A percentile compares a stretch with the other conserved stretches of the same genome.
phyloP scores from a whole-genome alignment of 768 basidiomycete species.

The Calocera viscosa region DNA sequence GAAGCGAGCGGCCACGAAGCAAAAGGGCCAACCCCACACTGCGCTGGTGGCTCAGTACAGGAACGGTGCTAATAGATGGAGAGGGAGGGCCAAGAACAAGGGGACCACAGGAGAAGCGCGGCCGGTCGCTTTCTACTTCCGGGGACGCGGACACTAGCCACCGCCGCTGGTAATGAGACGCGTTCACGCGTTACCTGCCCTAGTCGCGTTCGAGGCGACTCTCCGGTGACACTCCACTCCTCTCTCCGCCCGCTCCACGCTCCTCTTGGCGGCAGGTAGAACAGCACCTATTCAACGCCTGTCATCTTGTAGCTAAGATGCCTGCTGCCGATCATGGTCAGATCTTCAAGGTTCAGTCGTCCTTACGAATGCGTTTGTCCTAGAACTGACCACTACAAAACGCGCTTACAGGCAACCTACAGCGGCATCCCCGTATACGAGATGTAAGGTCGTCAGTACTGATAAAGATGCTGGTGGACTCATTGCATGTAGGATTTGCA shows the following conservation, averaged over 20 bases:
- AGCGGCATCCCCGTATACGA: constrained; percentile 89
- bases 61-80: too few species aligned
- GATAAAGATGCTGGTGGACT: constrained; percentile 18
- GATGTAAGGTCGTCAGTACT: constrained; percentile 44
- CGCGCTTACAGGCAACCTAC: constrained; percentile 58
- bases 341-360: constrained; percentile 1
- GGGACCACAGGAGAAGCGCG: too few species aligned
- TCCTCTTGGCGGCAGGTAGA: too few species aligned
- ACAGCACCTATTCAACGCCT: too few species aligned
- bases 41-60: too few species aligned
- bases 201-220: not conserved
- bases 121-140: too few species aligned
- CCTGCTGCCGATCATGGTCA: not conserved
- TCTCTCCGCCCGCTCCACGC: not conserved
- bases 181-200: not conserved
- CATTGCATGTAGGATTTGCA: constrained; percentile 62
- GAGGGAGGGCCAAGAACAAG: too few species aligned
- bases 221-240: too few species aligned
- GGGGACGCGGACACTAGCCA: too few species aligned
- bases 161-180: too few species aligned
- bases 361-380: not conserved
- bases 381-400: constrained; percentile 1
- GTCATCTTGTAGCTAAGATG: not conserved
- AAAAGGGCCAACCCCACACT: too few species aligned
- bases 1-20: too few species aligned